Conservation (phyloP, 2,329 filamentous ascomycete species). For the Fusarium musae region DNA sequence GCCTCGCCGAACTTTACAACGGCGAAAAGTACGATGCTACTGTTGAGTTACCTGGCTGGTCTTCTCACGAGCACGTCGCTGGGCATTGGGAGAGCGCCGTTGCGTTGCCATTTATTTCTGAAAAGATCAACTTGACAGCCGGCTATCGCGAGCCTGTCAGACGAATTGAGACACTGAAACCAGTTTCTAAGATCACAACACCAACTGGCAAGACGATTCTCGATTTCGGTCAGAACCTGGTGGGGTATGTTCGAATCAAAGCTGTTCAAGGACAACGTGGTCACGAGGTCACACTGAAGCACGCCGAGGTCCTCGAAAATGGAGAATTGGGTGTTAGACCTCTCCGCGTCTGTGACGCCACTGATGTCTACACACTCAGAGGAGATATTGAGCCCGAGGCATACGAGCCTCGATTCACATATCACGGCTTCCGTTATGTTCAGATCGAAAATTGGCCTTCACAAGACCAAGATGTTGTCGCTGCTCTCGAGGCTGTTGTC, state of each 20-base stretch:
- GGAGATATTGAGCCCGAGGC: constrained; percentile 28
- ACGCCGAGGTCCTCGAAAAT: constrained; percentile 66
- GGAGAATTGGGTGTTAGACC: constrained; percentile 54
- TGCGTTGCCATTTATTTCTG: constrained; percentile 16
- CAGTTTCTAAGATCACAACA: constrained; percentile 46
- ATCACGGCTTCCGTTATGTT: constrained; percentile 65
- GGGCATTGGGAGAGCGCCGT: constrained; percentile 29
- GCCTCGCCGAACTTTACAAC: constrained; percentile 60
- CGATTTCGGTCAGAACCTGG: constrained; percentile 69
- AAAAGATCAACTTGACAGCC: constrained; percentile 47
- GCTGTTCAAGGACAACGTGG: constrained; percentile 50
- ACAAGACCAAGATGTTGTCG: constrained; percentile 30
- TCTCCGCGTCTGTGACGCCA: constrained; percentile 61
- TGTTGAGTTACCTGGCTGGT: constrained; percentile 39
- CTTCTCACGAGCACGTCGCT: background rate
- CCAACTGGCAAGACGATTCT: constrained; percentile 58
- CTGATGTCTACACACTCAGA: constrained; percentile 54
- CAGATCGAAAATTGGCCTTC: constrained; percentile 59
- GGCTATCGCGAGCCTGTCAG: constrained; percentile 59
- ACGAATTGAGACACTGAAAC: constrained; percentile 48
- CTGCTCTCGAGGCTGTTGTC: constrained; percentile 47
- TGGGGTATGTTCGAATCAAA: constrained; percentile 59
- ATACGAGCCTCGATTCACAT: constrained; percentile 61
- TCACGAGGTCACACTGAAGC: constrained; percentile 56
- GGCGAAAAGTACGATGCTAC: constrained; percentile 62